Conservation (phyloP, 2,329 filamentous ascomycete genomes). For the Clarireedia hainanense region DNA sequence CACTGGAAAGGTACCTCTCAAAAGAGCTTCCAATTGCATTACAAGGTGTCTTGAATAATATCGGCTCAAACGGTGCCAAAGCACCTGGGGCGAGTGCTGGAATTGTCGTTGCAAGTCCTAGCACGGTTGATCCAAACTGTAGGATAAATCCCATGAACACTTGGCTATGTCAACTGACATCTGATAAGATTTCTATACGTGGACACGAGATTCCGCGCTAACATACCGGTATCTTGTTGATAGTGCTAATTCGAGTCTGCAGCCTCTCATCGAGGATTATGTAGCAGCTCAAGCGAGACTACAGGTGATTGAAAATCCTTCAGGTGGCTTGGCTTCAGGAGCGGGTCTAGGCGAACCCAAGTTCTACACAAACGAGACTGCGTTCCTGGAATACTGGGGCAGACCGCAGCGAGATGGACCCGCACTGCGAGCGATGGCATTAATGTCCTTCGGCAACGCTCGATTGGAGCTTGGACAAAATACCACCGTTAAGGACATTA, state of each 20-base stretch:
- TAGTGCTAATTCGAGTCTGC: conserved; percentile 45
- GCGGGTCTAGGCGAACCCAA: conserved; percentile 63
- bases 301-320: conserved; percentile 50
- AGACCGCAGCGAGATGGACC: conserved; percentile 75
- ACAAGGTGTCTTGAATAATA: conserved; percentile 46
- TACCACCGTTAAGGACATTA: conserved; percentile 38
- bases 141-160: conserved; percentile 19
- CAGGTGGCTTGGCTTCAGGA: conserved; percentile 32
- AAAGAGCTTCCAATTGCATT: conserved; percentile 38
- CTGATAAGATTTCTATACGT: conserved; percentile 63
- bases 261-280: conserved; percentile 54
- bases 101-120: conserved; percentile 47
- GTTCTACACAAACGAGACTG: conserved; percentile 54
- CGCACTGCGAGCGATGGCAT: conserved; percentile 65
- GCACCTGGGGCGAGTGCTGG: conserved; percentile 40
- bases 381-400: conserved; percentile 50
- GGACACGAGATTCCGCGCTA: conserved; percentile 69
- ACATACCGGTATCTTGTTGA: conserved; percentile 63
- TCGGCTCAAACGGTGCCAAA: conserved; percentile 43
- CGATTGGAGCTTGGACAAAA: conserved; percentile 52
- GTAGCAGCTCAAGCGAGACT: conserved; percentile 55
- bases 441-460: conserved; percentile 66
- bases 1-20: not conserved
- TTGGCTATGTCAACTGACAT: conserved; percentile 5
- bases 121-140: conserved; percentile 45